Evolutionary conservation across 768 basidiomycete genomes (phyloP), one percentile per base, ranked within the genome.

Genomic region (Ramaria rubella): DNA sequence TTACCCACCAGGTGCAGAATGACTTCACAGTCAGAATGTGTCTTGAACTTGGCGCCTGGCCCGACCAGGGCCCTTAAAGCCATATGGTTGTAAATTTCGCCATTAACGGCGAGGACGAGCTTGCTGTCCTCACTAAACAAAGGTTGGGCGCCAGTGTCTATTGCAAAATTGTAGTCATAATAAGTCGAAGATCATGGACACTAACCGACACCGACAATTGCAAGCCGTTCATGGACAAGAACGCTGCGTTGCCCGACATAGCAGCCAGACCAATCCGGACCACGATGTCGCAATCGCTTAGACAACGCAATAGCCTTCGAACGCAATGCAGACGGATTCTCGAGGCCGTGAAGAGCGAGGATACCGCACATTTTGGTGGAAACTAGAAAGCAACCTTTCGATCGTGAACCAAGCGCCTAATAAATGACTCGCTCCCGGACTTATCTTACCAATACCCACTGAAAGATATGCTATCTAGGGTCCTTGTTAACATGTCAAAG

Each of bases 211-310:
- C 96, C 96, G 57, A 98, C 96, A 70, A 99, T 89, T 36, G 96
- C 96, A 53, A 99, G 81, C 55, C 96, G 87, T 69, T 99, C 96
- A 63, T 99, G 96, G 31, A 90, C 89, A 60, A 99, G 82, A 57
- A 96, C 81, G 40, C 81, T 78, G 51, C 86, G 78, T 69, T 85
- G 82, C 44, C 89, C 90, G 60, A 94, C 88, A 70, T 83, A 87
- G 73, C 91, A 95, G 27, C 96, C 96, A 14, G 92, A 94, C 96
- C 96, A 99, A 72, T 99, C 96, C 11, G 96, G 96, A 14, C 96
- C 96, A 60, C 94, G 85, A 68, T 96, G 94, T 51, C 95, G 81
- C 59, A 91, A 85, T 60, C 83, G 84, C 73, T 93, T 96, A 11
- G 93, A 93, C 64, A 90, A 79, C 3, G 90, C 86, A 57, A 97